phyloP scores from a whole-genome alignment of 148 eudicot species.

The Rhododendron henanense region DNA sequence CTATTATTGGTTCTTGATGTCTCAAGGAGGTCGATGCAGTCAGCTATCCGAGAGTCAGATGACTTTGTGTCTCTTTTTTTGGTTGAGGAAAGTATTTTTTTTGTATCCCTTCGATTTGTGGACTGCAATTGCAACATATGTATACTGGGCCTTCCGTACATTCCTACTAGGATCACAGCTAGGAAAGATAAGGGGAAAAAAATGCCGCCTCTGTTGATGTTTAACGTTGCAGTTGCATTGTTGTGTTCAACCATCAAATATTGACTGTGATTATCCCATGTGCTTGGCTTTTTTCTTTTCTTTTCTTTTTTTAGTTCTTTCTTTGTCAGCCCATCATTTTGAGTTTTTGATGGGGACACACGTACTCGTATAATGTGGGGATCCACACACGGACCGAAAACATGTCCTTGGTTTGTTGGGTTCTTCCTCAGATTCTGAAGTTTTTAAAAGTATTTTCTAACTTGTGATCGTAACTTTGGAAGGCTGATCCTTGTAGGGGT shows the following conservation, averaged over 20 bases:
- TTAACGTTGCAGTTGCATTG: neutral
- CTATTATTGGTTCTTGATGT: neutral
- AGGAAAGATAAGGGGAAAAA: neutral
- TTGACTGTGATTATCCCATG: neutral
- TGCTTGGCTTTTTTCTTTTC: neutral
- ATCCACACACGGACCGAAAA: too few species aligned
- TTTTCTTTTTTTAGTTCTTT: too few species aligned
- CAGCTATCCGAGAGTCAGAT: too few species aligned
- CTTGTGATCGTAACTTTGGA: too few species aligned
- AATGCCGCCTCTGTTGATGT: neutral
- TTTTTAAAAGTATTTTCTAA: too few species aligned
- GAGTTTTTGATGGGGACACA: neutral
- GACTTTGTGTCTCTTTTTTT: neutral
- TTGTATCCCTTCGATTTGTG: neutral
- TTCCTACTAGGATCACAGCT: neutral
- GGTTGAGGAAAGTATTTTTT: neutral
- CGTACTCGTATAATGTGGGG: too few species aligned
- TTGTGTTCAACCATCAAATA: neutral
- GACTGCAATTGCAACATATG: slow-evolving; percentile 3
- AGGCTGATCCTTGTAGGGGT: too few species aligned
- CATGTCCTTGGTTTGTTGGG: too few species aligned
- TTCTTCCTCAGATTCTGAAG: too few species aligned
- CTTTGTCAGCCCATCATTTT: neutral
- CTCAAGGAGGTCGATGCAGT: too few species aligned
- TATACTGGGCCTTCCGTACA: neutral